These are phyloP conservation scores for Sarocladium kiliense DNA, from an alignment of 2,329 filamentous ascomycete genomes.

Conservation along the genomic window DNA sequence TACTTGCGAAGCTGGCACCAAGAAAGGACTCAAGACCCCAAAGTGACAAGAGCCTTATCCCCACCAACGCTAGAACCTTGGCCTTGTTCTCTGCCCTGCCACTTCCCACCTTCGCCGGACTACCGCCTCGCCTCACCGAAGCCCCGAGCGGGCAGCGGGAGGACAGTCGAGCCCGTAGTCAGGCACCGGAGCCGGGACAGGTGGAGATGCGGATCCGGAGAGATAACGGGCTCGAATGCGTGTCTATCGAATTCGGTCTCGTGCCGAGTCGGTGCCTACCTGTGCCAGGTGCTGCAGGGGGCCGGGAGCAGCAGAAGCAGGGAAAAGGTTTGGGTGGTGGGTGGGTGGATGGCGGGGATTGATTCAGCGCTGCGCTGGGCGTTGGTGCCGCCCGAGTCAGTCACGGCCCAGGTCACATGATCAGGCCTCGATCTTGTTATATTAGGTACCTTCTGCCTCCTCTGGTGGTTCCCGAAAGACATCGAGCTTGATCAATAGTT, in stretches of 20 bases:
- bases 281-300: not conserved
- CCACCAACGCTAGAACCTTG: not conserved
- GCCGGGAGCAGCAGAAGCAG: conserved; percentile 1
- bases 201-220: conserved; percentile 8
- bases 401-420: not conserved
- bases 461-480: too few species aligned
- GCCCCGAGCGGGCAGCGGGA: not conserved
- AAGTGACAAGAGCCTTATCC: not conserved
- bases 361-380: not conserved
- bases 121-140: not conserved
- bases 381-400: not conserved
- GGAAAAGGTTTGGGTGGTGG: not conserved
- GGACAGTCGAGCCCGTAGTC: not conserved
- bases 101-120: not conserved
- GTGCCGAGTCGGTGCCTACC: conserved; percentile 1
- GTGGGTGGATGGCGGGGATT: not conserved
- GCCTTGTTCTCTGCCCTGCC: not conserved
- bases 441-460: too few species aligned
- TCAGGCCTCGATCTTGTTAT: too few species aligned
- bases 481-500: too few species aligned
- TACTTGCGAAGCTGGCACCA: not conserved
- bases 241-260: not conserved
- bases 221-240: not conserved
- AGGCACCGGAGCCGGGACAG: not conserved
- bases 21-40: too few species aligned